Base-by-base conservation (phyloP, 129 eudicot genomes). In the Helianthus annuus region DNA sequence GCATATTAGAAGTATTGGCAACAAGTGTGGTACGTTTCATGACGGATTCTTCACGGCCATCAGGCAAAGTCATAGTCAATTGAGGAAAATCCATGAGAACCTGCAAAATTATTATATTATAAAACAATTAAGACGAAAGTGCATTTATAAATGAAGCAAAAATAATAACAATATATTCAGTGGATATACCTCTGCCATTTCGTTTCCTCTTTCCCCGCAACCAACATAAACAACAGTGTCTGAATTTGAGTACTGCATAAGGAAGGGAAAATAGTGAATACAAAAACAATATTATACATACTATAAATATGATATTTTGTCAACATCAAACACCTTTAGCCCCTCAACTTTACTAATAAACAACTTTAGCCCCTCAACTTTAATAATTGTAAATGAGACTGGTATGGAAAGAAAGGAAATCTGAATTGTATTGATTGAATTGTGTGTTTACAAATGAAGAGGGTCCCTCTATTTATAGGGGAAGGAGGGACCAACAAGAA, bases 61-160 rank as follows among this genome's bases (percentile, higher is more conserved):
- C 97, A 78, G 99, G 99, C 67, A 95, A 70, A 70, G 99, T 95
- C 99, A 95, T 95, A 4, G 99, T 95, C 87, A 95, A 73, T 91
- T 95, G 99, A 70, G 99, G 99, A 69, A 95, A 95, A 83, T 95
- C 99, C 97, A 95, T 95, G 42, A 95, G 97, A 71, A 95, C 99
- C 99, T 95, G 85, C 16, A 53, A 34, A 40, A 59, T 83, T 7
- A 36, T 51, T n/a, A 39, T 51, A 34, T 51, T n/a, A 39, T 51
- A 34, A 1, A 24, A 40, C 29, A 67, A 67, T 60, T 22, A 16
- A 53, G 32, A 63, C 6, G 66, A 53, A 52, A 32, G 78, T 70
- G 48, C 55, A 29, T 60, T 15, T 24, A 48, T 11, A 53, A 42
- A 13, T n/a, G 13, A 70, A 51, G 29, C 3, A 11, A 51, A 62